These are phyloP conservation scores for Saccharomycopsis sp. DNA, from an alignment of 805 yeast genomes.

Conservation along the genomic window DNA sequence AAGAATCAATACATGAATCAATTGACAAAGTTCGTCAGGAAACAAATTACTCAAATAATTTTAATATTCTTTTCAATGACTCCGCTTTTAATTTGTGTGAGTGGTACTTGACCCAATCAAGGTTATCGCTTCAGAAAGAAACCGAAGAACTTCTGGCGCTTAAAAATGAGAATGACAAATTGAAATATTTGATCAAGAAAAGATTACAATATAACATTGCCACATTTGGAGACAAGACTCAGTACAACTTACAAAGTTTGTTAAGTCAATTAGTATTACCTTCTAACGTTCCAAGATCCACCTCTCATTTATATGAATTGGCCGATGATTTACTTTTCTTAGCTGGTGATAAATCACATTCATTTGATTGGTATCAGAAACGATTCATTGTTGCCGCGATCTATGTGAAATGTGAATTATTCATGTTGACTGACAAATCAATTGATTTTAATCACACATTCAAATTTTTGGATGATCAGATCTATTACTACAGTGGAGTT, in stretches of 20 bases:
- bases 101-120: constrained; percentile 7
- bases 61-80: constrained; percentile 6
- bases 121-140: constrained; percentile 11
- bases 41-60: constrained; percentile 8
- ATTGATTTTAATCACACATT: constrained; percentile 47
- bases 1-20: constrained; percentile 7
- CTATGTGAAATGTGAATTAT: constrained; percentile 70
- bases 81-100: constrained; percentile 5
- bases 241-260: constrained; percentile 29
- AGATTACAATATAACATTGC: constrained; percentile 30
- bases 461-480: constrained; percentile 54
- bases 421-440: constrained; percentile 71
- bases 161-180: constrained; percentile 34
- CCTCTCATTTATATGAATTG: constrained; percentile 64
- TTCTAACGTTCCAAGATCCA: constrained; percentile 43
- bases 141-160: constrained; percentile 6
- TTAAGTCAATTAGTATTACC: constrained; percentile 62
- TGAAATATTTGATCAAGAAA: constrained; percentile 38
- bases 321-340: constrained; percentile 78
- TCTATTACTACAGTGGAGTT: constrained; percentile 43
- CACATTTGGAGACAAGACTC: constrained; percentile 24
- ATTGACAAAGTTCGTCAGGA: not conserved
- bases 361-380: constrained; percentile 90
- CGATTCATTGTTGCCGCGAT: constrained; percentile 62
- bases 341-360: constrained; percentile 69